Conservation (phyloP, 352 stramenopile species). For the Globisporangium rhizosaccharum region DNA sequence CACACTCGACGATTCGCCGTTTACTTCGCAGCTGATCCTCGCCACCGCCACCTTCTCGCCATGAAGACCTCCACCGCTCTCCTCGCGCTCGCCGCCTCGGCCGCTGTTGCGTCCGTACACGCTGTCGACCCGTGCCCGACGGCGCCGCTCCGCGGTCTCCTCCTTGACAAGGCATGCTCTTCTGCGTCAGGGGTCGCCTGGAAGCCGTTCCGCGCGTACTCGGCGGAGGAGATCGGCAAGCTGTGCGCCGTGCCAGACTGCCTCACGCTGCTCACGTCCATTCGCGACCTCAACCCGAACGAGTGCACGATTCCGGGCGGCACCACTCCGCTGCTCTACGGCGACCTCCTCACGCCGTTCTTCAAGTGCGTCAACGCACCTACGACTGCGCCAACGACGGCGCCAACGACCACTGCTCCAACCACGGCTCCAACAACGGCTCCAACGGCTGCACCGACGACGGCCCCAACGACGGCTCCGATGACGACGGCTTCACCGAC, state of each 20-base stretch:
- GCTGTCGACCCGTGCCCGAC: background rate
- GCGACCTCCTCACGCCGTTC: constrained; percentile 3
- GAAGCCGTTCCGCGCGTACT: constrained; percentile 5
- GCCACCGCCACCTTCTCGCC: background rate
- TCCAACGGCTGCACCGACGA: too few species aligned
- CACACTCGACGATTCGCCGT: constrained; percentile 1
- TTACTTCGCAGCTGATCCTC: background rate
- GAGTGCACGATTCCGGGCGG: constrained; percentile 2
- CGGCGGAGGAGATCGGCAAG: background rate
- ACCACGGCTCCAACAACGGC: too few species aligned
- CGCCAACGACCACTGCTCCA: background rate
- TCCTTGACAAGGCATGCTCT: constrained; percentile 2
- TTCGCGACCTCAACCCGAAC: background rate
- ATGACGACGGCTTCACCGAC: too few species aligned
- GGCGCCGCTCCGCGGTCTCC: background rate
- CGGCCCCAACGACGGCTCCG: too few species aligned
- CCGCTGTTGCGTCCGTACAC: background rate
- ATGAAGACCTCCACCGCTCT: constrained; percentile 5
- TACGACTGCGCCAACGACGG: background rate
- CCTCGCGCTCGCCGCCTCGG: constrained; percentile 4
- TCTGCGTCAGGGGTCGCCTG: background rate
- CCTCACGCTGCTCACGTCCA: background rate
- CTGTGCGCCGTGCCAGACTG: background rate
- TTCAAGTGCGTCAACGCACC: background rate
- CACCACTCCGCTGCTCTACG: background rate